phyloP scores from a whole-genome alignment of 1,139 yeast species.

The Hansenula lynferdii region DNA sequence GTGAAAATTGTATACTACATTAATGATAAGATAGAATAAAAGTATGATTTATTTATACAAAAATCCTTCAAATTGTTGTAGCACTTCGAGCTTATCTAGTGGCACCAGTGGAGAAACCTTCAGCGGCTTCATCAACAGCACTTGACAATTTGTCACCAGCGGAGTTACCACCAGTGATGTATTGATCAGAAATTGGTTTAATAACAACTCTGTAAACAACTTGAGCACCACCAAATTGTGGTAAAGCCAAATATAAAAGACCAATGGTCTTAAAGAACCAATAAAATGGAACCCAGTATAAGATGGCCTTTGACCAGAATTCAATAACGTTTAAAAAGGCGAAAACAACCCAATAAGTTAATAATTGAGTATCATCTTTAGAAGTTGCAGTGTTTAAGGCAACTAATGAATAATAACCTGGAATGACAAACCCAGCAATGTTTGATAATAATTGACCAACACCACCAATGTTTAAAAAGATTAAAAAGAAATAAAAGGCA shows the following conservation, averaged over 20 bases:
- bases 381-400: conserved; percentile 72
- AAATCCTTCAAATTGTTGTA: too few relatives aligned
- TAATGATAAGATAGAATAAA: too few relatives aligned
- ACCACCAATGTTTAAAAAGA: conserved; percentile 89
- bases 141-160: conserved; percentile 27
- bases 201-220: conserved; percentile 59
- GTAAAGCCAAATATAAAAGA: conserved; percentile 85
- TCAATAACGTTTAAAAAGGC: conserved; percentile 87
- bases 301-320: conserved; percentile 91
- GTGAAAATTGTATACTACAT: conserved; percentile 3
- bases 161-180: conserved; percentile 19
- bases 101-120: conserved; percentile 40
- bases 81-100: too few relatives aligned
- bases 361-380: conserved; percentile 77
- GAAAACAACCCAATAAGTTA: conserved; percentile 96
- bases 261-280: conserved; percentile 88
- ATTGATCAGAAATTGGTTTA: conserved; percentile 68
- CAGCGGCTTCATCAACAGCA: conserved; percentile 42
- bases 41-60: too few relatives aligned
- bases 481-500: conserved; percentile 63
- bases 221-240: conserved; percentile 82
- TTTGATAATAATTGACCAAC: conserved; percentile 91
- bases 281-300: conserved; percentile 95
- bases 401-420: conserved; percentile 82
- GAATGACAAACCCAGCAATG: conserved; percentile 85